These are phyloP conservation scores for Mimosa pudica DNA, from an alignment of 306 rosid genomes.

Conservation along the genomic window DNA sequence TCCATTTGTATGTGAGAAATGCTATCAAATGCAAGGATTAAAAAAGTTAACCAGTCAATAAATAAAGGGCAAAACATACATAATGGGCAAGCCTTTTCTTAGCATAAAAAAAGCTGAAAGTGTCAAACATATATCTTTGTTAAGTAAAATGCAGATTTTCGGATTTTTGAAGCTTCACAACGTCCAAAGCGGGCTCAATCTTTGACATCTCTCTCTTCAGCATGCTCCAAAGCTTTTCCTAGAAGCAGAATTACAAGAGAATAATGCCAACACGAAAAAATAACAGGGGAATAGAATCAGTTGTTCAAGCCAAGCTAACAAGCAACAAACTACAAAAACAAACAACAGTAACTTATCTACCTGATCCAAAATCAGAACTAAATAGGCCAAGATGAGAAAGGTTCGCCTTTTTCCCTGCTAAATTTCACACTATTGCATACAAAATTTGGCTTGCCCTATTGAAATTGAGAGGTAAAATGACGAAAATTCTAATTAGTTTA, in stretches of 20 bases:
- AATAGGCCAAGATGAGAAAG: constrained; percentile 45
- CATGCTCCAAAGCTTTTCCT: constrained; percentile 97
- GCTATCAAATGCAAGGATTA: not conserved
- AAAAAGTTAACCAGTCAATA: constrained; percentile 15
- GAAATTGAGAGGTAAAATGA: too few relatives aligned
- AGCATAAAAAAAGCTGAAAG: not conserved
- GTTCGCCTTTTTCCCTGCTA: too few relatives aligned
- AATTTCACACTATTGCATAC: too few relatives aligned
- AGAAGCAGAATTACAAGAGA: constrained; percentile 35
- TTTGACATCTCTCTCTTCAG: constrained; percentile 76
- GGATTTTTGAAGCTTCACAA: constrained; percentile 85
- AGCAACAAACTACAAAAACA: not conserved
- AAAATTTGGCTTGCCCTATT: too few relatives aligned
- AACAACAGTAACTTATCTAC: constrained; percentile 43
- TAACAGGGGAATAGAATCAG: not conserved
- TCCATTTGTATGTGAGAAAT: constrained; percentile 21
- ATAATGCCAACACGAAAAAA: not conserved
- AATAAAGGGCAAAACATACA: constrained; percentile 14
- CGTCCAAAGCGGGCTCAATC: constrained; percentile 82
- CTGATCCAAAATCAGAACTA: constrained; percentile 94
- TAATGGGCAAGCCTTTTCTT: not conserved
- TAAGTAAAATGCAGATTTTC: constrained; percentile 29
- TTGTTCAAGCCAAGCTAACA: constrained; percentile 17
- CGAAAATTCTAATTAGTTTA: too few relatives aligned
- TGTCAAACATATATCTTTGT: constrained; percentile 34